Evolutionary conservation across 2,329 filamentous ascomycete genomes (phyloP), one percentile per base, ranked within the genome.

Genomic region (Aspergillus sp.): DNA sequence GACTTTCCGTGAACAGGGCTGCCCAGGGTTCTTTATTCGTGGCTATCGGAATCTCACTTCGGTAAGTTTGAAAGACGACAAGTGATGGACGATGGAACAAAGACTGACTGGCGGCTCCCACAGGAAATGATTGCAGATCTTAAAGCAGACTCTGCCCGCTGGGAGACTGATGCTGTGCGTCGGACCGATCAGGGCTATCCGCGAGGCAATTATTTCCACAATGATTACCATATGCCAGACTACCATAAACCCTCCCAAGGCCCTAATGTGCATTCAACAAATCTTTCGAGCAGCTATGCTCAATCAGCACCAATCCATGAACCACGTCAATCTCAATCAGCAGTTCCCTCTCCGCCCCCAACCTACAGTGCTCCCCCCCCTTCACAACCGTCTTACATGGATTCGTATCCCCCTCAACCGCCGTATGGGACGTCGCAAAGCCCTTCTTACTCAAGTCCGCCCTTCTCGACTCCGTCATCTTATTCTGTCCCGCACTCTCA

Each of bases 21-120:
- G 81, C 52, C 77, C 80, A 60, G 85, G 85, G 57, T 89, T 85
- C 71, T 86, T 81, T 67, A 86, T 89, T 65, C 87, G 82, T 42
- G 85, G 84, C 52, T 89, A 89, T 68, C 79, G 85, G 53, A 87
- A 88, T 63, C 70, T 89, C 61, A 89, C 85, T 57, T 82, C 83
- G 60, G 85, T 88, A 77, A 72, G 82, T 61, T 43, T 47, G 19
- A 19, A 19, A 19, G 19, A 19, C 44, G 36, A 40, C 10, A 4
- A 8, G 4, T n/a, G 8, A 8, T 34, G 8, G 4, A 8, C 8
- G 33, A 34, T 8, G 33, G 30, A 6, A 32, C 30, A 32, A 9
- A 32, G 30, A 32, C 30, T 32, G 30, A 32, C 30, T 32, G 30
- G 5, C 30, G 30, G 33, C 19, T 43, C 6, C 44, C 48, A 45